Conservation (phyloP, 129 eudicot species). For the Flaveria ramosissima region DNA sequence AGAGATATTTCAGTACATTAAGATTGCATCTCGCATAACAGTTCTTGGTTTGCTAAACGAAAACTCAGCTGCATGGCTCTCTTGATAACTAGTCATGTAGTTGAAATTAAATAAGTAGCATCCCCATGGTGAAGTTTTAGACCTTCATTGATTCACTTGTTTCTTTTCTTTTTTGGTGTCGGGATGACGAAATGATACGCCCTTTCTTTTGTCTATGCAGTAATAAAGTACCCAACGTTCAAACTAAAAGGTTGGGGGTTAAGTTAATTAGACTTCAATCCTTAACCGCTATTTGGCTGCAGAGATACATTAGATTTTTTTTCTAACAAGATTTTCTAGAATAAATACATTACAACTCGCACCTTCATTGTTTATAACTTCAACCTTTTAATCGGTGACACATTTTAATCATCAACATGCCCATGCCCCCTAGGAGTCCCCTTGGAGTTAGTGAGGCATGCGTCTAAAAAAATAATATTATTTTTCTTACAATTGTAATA, state of each 20-base stretch:
- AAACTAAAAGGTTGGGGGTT: background rate
- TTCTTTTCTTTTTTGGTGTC: background rate
- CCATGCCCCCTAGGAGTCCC: no score
- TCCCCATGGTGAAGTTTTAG: slow-evolving; percentile 7
- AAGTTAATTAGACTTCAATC: background rate
- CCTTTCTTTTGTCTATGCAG: background rate
- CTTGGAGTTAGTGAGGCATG: no score
- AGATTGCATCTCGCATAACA: background rate
- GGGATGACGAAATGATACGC: background rate
- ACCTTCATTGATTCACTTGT: background rate
- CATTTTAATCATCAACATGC: no score
- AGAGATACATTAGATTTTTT: background rate
- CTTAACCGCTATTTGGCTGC: background rate
- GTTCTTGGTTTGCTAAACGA: slow-evolving; percentile 24
- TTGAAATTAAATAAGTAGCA: slow-evolving; percentile 30
- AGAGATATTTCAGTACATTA: background rate
- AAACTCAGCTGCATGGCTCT: slow-evolving; percentile 9
- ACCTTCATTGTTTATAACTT: no score
- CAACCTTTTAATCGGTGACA: no score
- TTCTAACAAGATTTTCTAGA: no score
- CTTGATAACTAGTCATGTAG: slow-evolving; percentile 10
- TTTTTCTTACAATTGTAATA: no score
- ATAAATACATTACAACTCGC: no score
- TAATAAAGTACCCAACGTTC: background rate
- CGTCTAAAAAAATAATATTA: no score